Evolutionary conservation across 176 grass and related monocot genomes (phyloP), one percentile per base, ranked within the genome.

Genomic region (Eleusine indica): DNA sequence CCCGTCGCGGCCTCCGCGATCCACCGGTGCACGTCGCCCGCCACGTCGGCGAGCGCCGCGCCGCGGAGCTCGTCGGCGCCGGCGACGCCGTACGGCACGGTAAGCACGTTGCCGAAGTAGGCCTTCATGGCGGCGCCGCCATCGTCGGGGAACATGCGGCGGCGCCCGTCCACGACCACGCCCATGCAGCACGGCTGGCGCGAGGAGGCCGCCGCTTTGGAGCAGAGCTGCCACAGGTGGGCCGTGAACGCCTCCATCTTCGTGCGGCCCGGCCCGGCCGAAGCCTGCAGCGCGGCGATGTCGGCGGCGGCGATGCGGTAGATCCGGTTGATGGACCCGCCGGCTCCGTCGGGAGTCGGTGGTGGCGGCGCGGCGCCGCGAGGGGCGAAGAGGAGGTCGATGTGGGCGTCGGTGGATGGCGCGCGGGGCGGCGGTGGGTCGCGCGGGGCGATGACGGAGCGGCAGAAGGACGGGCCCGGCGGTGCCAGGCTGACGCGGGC

Each of bases 21-120:
- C 87, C 92, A 94, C 54, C 39, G 9, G 54, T 85, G 89, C 84
- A 97, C 91, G 82, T 80, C 85, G 11, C 49, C 75, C 2, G 87
- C 94, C 52, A 91, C 89, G 7, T 94, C 87, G 12, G 74, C 13
- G 47, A 97, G 82, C 0, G 35, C n/a, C 89, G 82, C 88, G 49
- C 40, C 0, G 4, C 37, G 38, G 7, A 94, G 79, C 1, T 78
- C 73, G 2, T 74, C 70, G 14, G 37, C 9, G 29, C 52, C 53
- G 12, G 82, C 7, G 37, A 71, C 88, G 39, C 91, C 89, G n/a
- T 86, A 94, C 0, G 94, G 85, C 8, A 91, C 81, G 22, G 91
- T 94, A 19, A 97, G 84, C 72, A 94, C 89, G 62, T 94, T 97
- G 61, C 94, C 89, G 44, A 97, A 91, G 85, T 91, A 94, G 37